Conservation (phyloP, 495 filamentous ascomycete genomes). For the Penicillium egyptiacum region DNA sequence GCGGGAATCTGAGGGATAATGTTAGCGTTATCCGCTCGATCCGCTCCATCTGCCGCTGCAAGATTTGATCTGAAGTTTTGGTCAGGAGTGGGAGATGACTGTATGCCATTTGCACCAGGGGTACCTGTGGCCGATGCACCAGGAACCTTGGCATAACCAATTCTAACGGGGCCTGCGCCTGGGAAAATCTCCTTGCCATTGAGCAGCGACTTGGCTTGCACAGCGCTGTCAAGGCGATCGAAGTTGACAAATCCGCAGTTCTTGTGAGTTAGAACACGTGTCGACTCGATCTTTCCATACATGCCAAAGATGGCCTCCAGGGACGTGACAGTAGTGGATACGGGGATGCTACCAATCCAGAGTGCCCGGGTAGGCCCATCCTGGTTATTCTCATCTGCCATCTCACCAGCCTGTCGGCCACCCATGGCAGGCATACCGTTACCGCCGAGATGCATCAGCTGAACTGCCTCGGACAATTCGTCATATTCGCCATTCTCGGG, state of each 20-base stretch:
- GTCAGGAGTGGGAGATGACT: slow-evolving; percentile 95
- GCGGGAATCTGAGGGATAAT: slow-evolving; percentile 66
- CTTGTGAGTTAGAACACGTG: slow-evolving; percentile 94
- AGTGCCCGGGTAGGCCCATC: slow-evolving; percentile 90
- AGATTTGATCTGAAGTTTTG: slow-evolving; percentile 49
- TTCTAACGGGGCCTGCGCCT: slow-evolving; percentile 88
- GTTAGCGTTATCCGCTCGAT: slow-evolving; percentile 40
- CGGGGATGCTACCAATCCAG: slow-evolving; percentile 98
- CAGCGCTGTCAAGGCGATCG: slow-evolving; percentile 82
- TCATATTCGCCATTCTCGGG: slow-evolving; percentile 73
- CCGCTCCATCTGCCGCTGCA: slow-evolving; percentile 32
- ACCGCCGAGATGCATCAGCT: slow-evolving; percentile 70
- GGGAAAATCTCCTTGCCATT: slow-evolving; percentile 99
- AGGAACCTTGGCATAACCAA: slow-evolving; percentile 96
- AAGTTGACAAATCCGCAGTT: slow-evolving; percentile 99
- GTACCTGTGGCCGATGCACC: slow-evolving; percentile 75
- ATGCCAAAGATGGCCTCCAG: slow-evolving; percentile 88
- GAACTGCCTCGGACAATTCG: slow-evolving; percentile 70
- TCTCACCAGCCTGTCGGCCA: slow-evolving; percentile 40
- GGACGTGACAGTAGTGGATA: slow-evolving; percentile 92
- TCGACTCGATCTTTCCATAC: slow-evolving; percentile 88
- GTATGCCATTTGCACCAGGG: slow-evolving; percentile 76
- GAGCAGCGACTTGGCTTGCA: slow-evolving; percentile 78
- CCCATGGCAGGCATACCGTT: slow-evolving; percentile 59
- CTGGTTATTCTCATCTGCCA: slow-evolving; percentile 68